phyloP scores from a whole-genome alignment of 2,329 filamentous ascomycete genomes.

The Thermoascus crustaceus region DNA sequence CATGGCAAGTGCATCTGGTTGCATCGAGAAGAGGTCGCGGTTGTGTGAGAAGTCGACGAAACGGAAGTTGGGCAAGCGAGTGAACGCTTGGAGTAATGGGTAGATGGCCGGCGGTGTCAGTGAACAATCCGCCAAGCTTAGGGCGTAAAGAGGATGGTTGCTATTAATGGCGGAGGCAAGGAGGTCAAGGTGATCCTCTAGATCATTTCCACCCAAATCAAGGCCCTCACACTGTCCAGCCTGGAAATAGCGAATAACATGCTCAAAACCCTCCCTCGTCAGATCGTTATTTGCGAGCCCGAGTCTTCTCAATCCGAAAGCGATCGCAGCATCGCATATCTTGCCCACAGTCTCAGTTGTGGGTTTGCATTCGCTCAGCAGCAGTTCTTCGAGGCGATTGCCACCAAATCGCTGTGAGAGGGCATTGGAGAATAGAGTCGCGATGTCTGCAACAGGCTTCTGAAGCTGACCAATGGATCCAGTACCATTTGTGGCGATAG shows the following conservation, averaged over 20 bases:
- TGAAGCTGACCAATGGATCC: conserved; percentile 9
- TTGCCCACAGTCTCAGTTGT: conserved; percentile 61
- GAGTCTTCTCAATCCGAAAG: conserved; percentile 68
- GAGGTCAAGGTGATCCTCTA: conserved; percentile 46
- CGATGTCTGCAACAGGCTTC: conserved; percentile 42
- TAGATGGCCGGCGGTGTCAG: conserved; percentile 64
- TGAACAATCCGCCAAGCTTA: conserved; percentile 81
- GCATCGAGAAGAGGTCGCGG: conserved; percentile 63
- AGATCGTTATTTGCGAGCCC: conserved; percentile 78
- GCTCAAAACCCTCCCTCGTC: conserved; percentile 61
- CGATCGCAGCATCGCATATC: conserved; percentile 73
- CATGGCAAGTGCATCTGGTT: conserved; percentile 64
- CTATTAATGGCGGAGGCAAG: conserved; percentile 29
- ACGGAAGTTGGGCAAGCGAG: conserved; percentile 62
- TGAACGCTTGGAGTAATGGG: conserved; percentile 65
- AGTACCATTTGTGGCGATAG: conserved; percentile 18
- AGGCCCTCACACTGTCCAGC: conserved; percentile 76
- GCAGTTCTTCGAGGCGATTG: conserved; percentile 68
- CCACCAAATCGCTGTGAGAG: conserved; percentile 70
- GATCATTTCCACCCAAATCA: conserved; percentile 79
- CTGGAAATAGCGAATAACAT: conserved; percentile 68
- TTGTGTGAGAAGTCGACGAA: conserved; percentile 94
- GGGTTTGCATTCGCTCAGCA: conserved; percentile 71
- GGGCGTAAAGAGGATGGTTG: conserved; percentile 59
- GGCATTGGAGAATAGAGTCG: conserved; percentile 63